Evolutionary conservation across 75 land plant species (phyloP), one percentile per base, ranked within the genome.

Genomic region (Ceratopteris richardii): DNA sequence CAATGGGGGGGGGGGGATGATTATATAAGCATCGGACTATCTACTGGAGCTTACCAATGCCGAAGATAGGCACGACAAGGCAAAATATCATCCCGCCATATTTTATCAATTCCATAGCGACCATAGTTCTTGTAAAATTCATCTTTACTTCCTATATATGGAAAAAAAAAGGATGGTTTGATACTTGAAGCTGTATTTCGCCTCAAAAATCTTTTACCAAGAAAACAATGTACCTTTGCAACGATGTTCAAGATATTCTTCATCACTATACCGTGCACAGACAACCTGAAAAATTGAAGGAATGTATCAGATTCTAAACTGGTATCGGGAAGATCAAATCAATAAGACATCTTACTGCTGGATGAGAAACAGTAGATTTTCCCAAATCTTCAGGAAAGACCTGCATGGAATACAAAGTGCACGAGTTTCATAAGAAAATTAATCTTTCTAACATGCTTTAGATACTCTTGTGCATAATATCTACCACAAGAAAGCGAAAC

Each of bases 61-160:
- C 93, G 76, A 51, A 91, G 84, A 82, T 91, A 91, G 55, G 75
- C 63, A 31, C 97, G 93, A 47, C 97, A 91, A 44, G 97, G 97
- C 25, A 91, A 69, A 20, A 91, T 79, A 57, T 91, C 94, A 71
- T 91, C 97, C 27, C 75, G 66, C 88, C 88, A 91, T 42, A 91
- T 84, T 62, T 77, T 77, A 44, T 91, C 46, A 18, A 91, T 84
- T 51, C 76, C 72, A 65, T 84, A 40, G 16, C 80, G 66, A 1
- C 97, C 97, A 76, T 88, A 91, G 26, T 65, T 72, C 65, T 80
- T 77, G 60, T 62, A 77, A 60, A 67, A 91, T 1, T 70, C 71
- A 29, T 75, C 88, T 33, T 77, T 33, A 31, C 71, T 79, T 65
- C 84, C 88, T 83, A 61, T 23, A 54, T 0, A 50, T 19, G 27